A percentile compares a stretch with the other conserved stretches of the same genome.
Conservation (phyloP, 2,329 filamentous ascomycete genomes). For the Colletotrichum lini region DNA sequence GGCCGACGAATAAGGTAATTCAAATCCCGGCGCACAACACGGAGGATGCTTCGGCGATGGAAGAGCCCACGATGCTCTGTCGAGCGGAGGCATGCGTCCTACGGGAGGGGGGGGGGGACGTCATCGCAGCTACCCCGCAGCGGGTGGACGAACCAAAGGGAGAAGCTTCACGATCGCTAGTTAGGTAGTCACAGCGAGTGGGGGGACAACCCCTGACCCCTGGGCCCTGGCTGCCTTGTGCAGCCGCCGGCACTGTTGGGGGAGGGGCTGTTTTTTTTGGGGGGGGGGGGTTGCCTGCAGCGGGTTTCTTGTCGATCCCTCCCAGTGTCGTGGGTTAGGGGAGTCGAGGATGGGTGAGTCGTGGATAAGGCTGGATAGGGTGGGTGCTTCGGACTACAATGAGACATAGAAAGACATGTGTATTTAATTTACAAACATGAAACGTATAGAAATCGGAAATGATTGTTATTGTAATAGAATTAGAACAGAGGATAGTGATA, state of each 20-base stretch:
- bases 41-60: neutral
- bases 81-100: neutral
- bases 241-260: neutral
- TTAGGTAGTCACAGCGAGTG: neutral
- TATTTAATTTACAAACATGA: too few species aligned
- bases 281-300: slow-evolving; percentile 12
- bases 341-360: slow-evolving; percentile 1
- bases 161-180: neutral
- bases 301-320: slow-evolving; percentile 27
- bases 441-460: too few species aligned
- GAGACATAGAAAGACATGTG: too few species aligned
- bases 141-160: neutral
- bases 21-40: slow-evolving; percentile 14
- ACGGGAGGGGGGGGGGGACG: slow-evolving; percentile 2
- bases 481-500: too few species aligned
- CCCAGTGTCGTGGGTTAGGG: slow-evolving; percentile 24
- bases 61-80: neutral
- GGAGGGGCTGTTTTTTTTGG: neutral
- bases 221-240: neutral
- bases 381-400: neutral
- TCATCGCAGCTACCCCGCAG: slow-evolving; percentile 21
- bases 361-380: neutral
- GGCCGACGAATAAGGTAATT: slow-evolving; percentile 12
- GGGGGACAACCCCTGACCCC: neutral
- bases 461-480: too few species aligned